phyloP scores from a whole-genome alignment of 2,329 filamentous ascomycete genomes.

The Ceratocystis variospora region DNA sequence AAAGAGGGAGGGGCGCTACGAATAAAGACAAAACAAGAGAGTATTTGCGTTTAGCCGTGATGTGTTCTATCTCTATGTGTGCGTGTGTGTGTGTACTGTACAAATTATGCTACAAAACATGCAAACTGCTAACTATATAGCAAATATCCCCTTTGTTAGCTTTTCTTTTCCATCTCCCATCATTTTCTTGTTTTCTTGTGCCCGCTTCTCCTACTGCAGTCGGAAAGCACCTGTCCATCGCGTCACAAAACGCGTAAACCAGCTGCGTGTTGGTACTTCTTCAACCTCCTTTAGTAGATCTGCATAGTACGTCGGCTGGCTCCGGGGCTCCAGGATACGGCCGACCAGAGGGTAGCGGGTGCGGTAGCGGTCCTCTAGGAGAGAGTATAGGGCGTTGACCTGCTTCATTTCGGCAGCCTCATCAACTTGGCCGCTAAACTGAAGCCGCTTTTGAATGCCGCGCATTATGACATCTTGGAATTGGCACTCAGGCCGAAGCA shows the following conservation, averaged over 20 bases:
- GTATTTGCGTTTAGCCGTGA: no score
- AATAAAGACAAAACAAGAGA: not conserved
- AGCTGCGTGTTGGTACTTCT: slow-evolving; percentile 45
- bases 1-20: not conserved
- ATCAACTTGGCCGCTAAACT: slow-evolving; percentile 16
- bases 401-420: slow-evolving; percentile 26
- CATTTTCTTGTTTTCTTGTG: not conserved
- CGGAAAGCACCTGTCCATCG: slow-evolving; percentile 46
- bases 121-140: not conserved
- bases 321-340: slow-evolving; percentile 40
- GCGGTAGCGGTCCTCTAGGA: slow-evolving; percentile 46
- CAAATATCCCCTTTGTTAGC: not conserved
- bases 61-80: not conserved
- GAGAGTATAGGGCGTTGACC: slow-evolving; percentile 44
- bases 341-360: slow-evolving; percentile 23
- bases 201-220: slow-evolving; percentile 31
- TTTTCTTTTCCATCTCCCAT: not conserved
- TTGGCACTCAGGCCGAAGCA: slow-evolving; percentile 48
- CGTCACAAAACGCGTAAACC: slow-evolving; percentile 38
- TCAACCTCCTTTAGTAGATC: slow-evolving; percentile 50
- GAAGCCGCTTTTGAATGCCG: slow-evolving; percentile 23
- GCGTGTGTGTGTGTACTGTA: slow-evolving; percentile 5
- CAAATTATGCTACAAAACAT: slow-evolving; percentile 1
- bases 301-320: slow-evolving; percentile 50
- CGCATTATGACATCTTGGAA: slow-evolving; percentile 40